Conservation (phyloP, 345 rosid genomes). For the Syzygium aqueum region DNA sequence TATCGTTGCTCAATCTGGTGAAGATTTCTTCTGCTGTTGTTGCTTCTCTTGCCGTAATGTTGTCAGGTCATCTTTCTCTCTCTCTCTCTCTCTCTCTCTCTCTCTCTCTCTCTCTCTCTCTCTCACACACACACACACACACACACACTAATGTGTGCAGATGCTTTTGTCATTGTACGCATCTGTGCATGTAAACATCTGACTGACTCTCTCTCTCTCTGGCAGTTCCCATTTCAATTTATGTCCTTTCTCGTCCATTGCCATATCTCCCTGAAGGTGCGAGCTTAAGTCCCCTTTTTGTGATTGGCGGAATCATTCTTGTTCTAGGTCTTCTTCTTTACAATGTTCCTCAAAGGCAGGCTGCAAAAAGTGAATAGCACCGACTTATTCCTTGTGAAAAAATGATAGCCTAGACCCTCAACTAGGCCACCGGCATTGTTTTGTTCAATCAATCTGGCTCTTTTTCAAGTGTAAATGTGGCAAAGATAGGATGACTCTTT, state of each 20-base stretch:
- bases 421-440: not conserved
- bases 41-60: slow-evolving; percentile 52
- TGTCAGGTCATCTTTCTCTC: slow-evolving; percentile 43
- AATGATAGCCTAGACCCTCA: not conserved
- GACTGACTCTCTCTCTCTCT: not conserved
- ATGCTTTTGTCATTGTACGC: not conserved
- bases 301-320: slow-evolving; percentile 41
- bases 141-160: not conserved
- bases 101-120: not conserved
- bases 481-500: not conserved
- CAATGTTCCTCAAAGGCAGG: slow-evolving; percentile 14
- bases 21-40: slow-evolving; percentile 73
- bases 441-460: not conserved
- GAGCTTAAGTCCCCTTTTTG: slow-evolving; percentile 64
- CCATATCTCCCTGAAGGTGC: slow-evolving; percentile 71
- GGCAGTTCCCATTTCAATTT: slow-evolving; percentile 72
- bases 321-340: slow-evolving; percentile 58
- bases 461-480: not conserved
- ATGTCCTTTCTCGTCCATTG: slow-evolving; percentile 60
- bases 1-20: slow-evolving; percentile 58
- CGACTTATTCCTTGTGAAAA: not conserved
- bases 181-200: slow-evolving; percentile 12
- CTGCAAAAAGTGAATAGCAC: not conserved
- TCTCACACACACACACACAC: no score
- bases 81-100: slow-evolving; percentile 1